Evolutionary conservation across 331 rosid genomes (phyloP), one percentile per base, ranked within the genome.

Genomic region (Cucumis variabilis): DNA sequence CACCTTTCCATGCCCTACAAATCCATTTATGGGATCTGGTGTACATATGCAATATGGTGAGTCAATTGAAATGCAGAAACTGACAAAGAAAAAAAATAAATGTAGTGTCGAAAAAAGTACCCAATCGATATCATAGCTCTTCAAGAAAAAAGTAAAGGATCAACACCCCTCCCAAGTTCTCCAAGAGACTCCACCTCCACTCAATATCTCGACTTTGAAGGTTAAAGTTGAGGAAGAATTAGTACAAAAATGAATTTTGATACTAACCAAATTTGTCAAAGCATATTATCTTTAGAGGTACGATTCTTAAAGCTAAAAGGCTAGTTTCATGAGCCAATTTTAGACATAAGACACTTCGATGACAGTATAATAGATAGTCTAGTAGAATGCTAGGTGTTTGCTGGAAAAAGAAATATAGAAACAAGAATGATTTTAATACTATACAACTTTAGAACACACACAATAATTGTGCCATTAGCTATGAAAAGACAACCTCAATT

Each of bases 1-100:
- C 99, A 97, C 89, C 99, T 92, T 91, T 97, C 99, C 99, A 97
- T 97, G 86, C 98, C 99, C 88, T 97, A 99, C 90, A 97, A 89
- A 94, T 97, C 99, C 93, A 92, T 92, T 89, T 97, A 99, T 82
- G 99, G 99, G 92, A 96, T 96, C 98, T 97, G 94, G 70, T 67
- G 82, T 78, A 87, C 89, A 88, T 84, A 81, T 16, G 82, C 16
- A 86, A 74, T 14, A 67, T 20, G 41, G 27, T 44, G 53, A 41
- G 86, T 65, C 66, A 75, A 41, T 75, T 70, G 72, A 46, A 27
- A 23, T 50, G 68, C 33, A 44, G 79, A 81, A 23, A 85, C 71
- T 80, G 17, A n/a, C 41, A 41, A 65, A 46, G 65, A 33, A 37
- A 75, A 88, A 67, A 25, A 86, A 73, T 27, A 33, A 83, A 72